phyloP scores from a whole-genome alignment of 352 stramenopile genomes.

The Phytophthora hibernalis region DNA sequence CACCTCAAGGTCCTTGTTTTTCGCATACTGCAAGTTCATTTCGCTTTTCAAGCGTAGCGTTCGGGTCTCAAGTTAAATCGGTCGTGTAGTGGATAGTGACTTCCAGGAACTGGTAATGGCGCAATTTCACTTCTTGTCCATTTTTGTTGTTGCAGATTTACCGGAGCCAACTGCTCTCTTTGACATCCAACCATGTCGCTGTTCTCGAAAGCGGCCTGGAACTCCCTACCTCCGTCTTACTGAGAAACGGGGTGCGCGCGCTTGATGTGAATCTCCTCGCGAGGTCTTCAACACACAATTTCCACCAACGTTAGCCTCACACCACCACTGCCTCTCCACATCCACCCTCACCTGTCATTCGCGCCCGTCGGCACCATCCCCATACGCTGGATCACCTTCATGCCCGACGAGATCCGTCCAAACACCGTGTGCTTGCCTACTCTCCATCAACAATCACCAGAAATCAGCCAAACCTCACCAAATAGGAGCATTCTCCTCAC shows the following conservation, averaged over 20 bases:
- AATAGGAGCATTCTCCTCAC: constrained; percentile 36
- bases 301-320: not conserved
- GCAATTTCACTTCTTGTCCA: too few relatives aligned
- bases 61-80: too few relatives aligned
- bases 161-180: constrained; percentile 20
- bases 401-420: constrained; percentile 92
- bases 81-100: too few relatives aligned
- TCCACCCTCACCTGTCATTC: constrained; percentile 78
- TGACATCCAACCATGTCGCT: constrained; percentile 13
- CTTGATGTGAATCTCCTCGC: constrained; percentile 82
- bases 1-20: too few relatives aligned
- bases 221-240: constrained; percentile 21
- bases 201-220: not conserved
- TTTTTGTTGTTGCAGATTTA: too few relatives aligned
- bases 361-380: constrained; percentile 88
- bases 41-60: too few relatives aligned
- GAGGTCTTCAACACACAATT: constrained; percentile 52
- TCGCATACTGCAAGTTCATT: too few relatives aligned
- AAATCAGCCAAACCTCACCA: constrained; percentile 8
- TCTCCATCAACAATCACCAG: constrained; percentile 9
- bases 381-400: constrained; percentile 94
- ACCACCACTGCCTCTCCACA: not conserved
- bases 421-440: constrained; percentile 94
- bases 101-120: too few relatives aligned
- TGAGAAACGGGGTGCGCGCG: constrained; percentile 69